Percentiles rank a stretch among this genome's conserved stretches.
phyloP scores from a whole-genome alignment of 108 stramenopile species.

The Ochromonas danica region DNA sequence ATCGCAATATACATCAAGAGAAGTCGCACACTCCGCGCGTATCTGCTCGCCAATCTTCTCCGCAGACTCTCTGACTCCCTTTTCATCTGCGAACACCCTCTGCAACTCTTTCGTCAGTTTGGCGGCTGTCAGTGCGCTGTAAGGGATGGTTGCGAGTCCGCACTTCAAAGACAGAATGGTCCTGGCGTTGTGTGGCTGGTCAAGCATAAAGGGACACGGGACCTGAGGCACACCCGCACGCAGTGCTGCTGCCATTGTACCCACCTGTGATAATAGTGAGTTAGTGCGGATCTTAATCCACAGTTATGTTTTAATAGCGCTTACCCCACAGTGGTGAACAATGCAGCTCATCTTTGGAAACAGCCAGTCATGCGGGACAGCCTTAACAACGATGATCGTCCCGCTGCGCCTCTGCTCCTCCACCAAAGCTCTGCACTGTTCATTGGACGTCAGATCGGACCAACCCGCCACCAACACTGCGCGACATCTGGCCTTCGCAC shows the following conservation, averaged over 20 bases:
- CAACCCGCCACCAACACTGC: slow-evolving; percentile 19
- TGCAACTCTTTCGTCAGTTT: neutral
- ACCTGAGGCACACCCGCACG: neutral
- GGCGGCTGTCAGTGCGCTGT: neutral
- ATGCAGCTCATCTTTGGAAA: neutral
- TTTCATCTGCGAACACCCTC: neutral
- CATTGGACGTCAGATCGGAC: neutral
- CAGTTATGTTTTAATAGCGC: neutral
- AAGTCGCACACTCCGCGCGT: neutral
- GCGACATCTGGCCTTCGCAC: neutral
- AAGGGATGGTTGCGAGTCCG: neutral
- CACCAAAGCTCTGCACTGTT: neutral
- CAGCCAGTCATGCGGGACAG: slow-evolving; percentile 7
- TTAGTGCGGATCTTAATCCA: neutral
- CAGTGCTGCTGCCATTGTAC: slow-evolving; percentile 20
- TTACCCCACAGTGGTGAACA: slow-evolving; percentile 22
- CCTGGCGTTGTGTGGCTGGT: slow-evolving; percentile 9
- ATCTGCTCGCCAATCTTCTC: neutral
- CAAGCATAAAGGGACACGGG: slow-evolving; percentile 9
- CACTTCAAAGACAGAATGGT: neutral
- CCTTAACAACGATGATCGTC: neutral
- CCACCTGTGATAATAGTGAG: neutral
- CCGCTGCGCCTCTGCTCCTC: neutral
- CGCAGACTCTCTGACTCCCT: neutral
- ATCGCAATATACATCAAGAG: neutral